phyloP scores from a whole-genome alignment of 306 rosid genomes.

The Dryas alaskensis region DNA sequence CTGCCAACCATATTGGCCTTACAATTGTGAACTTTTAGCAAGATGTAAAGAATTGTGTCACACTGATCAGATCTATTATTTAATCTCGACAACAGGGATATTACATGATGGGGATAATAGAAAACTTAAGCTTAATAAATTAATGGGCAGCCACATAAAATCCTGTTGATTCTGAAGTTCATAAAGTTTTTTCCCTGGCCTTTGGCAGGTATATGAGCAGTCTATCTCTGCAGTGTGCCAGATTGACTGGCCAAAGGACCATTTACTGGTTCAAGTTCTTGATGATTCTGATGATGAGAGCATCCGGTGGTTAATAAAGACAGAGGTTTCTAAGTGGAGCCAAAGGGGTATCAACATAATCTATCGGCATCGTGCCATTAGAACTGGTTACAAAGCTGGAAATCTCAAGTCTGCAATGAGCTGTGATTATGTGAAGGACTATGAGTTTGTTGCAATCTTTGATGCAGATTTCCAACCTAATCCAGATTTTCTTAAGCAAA shows the following conservation, averaged over 20 bases:
- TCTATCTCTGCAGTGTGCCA: slow-evolving; percentile 91
- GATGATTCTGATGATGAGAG: slow-evolving; percentile 88
- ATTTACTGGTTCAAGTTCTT: slow-evolving; percentile 83
- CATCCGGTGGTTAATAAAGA: slow-evolving; percentile 72
- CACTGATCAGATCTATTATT: slow-evolving; percentile 15
- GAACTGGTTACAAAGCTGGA: slow-evolving; percentile 98
- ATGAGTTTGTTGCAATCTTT: slow-evolving; percentile 91
- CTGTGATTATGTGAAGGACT: slow-evolving; percentile 79
- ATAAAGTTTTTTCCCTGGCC: slow-evolving; percentile 14
- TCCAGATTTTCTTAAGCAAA: slow-evolving; percentile 83
- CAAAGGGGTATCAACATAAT: slow-evolving; percentile 77
- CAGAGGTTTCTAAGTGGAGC: slow-evolving; percentile 76
- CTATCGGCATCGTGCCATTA: slow-evolving; percentile 74
- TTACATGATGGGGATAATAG: not conserved
- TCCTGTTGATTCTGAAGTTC: slow-evolving; percentile 15
- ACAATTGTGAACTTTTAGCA: not conserved
- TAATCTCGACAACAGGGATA: not conserved
- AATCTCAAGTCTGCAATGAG: slow-evolving; percentile 95
- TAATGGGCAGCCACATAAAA: slow-evolving; percentile 8
- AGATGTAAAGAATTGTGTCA: not conserved
- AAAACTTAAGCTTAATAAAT: slow-evolving; percentile 1
- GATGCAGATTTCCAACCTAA: slow-evolving; percentile 97
- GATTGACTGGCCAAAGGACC: slow-evolving; percentile 89
- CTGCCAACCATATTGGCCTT: not conserved
- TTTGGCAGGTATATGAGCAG: slow-evolving; percentile 85